A percentile compares a stretch with the other conserved stretches of the same genome.
Conservation (phyloP, 805 yeast species). For the Candida takata region DNA sequence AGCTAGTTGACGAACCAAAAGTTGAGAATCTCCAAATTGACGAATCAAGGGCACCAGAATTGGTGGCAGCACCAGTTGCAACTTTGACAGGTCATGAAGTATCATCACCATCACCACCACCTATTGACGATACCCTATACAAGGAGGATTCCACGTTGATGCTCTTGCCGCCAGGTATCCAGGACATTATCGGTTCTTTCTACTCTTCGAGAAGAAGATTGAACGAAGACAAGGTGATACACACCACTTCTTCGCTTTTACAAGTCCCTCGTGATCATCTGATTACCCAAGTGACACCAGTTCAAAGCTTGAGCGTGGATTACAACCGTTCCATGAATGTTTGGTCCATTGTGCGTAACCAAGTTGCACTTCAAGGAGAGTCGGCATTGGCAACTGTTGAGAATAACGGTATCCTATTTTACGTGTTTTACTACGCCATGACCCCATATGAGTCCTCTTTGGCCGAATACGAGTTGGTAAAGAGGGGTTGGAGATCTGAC, state of each 20-base stretch:
- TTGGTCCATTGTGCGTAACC: conserved; percentile 72
- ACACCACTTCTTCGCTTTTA: conserved; percentile 6
- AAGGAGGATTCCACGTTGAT: conserved; percentile 16
- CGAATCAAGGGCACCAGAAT: too few relatives aligned
- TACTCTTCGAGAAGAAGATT: conserved; percentile 12
- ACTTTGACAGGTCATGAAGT: too few relatives aligned
- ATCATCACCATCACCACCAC: too few relatives aligned
- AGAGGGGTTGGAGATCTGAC: conserved; percentile 72
- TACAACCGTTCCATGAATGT: conserved; percentile 83
- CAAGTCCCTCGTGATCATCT: conserved; percentile 9
- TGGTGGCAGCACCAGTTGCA: too few relatives aligned
- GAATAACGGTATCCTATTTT: conserved; percentile 48
- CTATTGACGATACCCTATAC: conserved; percentile 15
- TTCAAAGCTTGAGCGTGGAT: conserved; percentile 55
- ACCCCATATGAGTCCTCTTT: conserved; percentile 63
- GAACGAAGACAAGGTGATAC: conserved; percentile 4
- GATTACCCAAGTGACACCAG: conserved; percentile 5
- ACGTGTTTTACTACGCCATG: conserved; percentile 77
- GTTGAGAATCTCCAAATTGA: too few relatives aligned
- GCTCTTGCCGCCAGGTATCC: conserved; percentile 26
- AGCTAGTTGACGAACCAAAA: too few relatives aligned
- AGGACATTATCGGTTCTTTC: conserved; percentile 24
- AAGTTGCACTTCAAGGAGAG: conserved; percentile 22
- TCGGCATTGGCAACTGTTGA: conserved; percentile 10
- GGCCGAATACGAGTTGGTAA: conserved; percentile 70